These are phyloP conservation scores for Ganoderma leucocontextum DNA, from an alignment of 1,284 basidiomycete species.

Conservation along the genomic window DNA sequence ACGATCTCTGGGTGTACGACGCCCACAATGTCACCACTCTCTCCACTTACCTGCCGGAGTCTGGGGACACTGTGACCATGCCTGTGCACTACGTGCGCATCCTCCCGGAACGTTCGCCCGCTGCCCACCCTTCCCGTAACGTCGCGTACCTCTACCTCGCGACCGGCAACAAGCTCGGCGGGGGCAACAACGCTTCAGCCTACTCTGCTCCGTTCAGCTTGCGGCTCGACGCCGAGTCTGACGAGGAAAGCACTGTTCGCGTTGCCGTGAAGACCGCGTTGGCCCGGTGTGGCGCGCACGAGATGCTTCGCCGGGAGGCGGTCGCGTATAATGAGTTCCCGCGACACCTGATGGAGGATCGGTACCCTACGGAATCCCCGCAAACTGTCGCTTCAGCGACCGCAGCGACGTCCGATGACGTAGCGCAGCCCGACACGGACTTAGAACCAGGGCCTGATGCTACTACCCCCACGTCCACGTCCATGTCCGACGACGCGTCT, in stretches of 20 bases:
- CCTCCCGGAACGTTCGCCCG: constrained; percentile 22
- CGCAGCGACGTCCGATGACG: too few relatives aligned
- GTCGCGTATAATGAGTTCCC: constrained; percentile 54
- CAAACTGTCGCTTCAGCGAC: too few relatives aligned
- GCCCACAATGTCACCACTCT: constrained; percentile 16
- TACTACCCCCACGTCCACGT: too few relatives aligned
- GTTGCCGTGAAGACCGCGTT: constrained; percentile 44
- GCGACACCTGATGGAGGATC: constrained; percentile 52
- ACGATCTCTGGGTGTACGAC: constrained; percentile 42
- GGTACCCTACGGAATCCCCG: too few relatives aligned
- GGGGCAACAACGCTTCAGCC: too few relatives aligned
- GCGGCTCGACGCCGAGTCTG: constrained; percentile 37
- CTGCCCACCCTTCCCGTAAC: too few relatives aligned
- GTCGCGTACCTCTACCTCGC: constrained; percentile 38
- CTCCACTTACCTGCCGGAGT: neutral
- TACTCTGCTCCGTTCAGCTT: constrained; percentile 40
- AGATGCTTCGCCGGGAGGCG: constrained; percentile 48
- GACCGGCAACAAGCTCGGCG: constrained; percentile 39
- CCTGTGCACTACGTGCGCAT: constrained; percentile 32
- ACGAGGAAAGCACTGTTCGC: constrained; percentile 35
- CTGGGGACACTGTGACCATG: too few relatives aligned
- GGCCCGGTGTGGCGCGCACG: constrained; percentile 25
- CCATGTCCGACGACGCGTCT: too few relatives aligned
- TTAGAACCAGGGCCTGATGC: too few relatives aligned
- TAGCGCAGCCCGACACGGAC: too few relatives aligned